Evolutionary conservation across 148 eudicot genomes (phyloP).

Genomic region (Rhododendron ovatum): DNA sequence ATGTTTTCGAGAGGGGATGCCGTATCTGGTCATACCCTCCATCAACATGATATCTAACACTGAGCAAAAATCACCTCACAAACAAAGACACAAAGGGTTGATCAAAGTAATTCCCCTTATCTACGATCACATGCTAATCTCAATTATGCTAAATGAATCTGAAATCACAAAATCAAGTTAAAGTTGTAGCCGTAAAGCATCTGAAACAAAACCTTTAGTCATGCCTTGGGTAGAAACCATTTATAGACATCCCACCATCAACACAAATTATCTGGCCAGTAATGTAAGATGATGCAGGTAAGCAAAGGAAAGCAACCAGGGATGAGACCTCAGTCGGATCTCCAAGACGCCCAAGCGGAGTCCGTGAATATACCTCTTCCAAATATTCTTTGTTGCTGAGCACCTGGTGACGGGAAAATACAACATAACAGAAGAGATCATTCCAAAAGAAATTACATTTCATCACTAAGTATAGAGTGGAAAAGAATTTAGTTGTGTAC

Average conservation of each 20-base stretch:
- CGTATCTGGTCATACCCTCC: background rate
- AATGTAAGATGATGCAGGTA: slow-evolving; percentile 58
- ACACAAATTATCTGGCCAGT: slow-evolving; percentile 57
- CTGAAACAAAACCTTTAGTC: background rate
- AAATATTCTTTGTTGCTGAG: slow-evolving; percentile 31
- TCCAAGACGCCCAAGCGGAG: slow-evolving; percentile 47
- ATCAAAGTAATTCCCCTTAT: background rate
- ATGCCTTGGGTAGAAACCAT: slow-evolving; percentile 27
- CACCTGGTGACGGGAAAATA: slow-evolving; percentile 21
- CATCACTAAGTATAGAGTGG: background rate
- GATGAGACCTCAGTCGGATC: slow-evolving; percentile 47
- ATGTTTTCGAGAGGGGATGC: background rate
- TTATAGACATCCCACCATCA: slow-evolving; percentile 50
- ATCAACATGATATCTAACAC: background rate
- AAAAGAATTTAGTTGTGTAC: background rate
- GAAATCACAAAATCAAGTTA: background rate
- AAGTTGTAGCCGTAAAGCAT: background rate
- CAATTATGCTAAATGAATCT: background rate
- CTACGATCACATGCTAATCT: background rate
- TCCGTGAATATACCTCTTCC: slow-evolving; percentile 26
- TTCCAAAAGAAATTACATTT: background rate
- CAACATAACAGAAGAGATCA: slow-evolving; percentile 4
- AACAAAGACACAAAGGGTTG: background rate
- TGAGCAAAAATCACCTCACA: background rate
- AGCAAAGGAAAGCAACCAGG: slow-evolving; percentile 54